Evolutionary conservation across 2,329 filamentous ascomycete species (phyloP).

Genomic region (Hymenoscyphus infarciens): DNA sequence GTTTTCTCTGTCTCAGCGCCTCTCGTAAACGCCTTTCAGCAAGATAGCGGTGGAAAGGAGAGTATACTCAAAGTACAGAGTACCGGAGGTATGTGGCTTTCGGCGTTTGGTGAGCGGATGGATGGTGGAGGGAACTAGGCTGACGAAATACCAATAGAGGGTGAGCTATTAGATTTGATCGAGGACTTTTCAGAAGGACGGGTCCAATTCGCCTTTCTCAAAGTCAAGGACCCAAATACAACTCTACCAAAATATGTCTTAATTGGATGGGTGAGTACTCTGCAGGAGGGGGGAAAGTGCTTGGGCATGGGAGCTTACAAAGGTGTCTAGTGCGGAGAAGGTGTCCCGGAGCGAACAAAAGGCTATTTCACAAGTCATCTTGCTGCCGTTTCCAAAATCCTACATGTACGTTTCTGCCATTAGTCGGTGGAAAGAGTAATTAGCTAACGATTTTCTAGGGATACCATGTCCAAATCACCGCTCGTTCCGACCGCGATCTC

Average conservation of each 20-base stretch:
- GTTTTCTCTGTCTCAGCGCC: slow-evolving; percentile 91
- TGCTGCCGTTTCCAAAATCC: slow-evolving; percentile 81
- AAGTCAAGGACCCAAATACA: slow-evolving; percentile 93
- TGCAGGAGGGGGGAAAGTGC: background rate
- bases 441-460: slow-evolving; percentile 47
- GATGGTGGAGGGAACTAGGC: background rate
- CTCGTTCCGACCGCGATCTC: slow-evolving; percentile 84
- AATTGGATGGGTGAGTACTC: slow-evolving; percentile 70
- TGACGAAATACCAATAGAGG: slow-evolving; percentile 54
- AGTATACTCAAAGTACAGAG: slow-evolving; percentile 92
- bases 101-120: background rate
- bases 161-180: slow-evolving; percentile 82
- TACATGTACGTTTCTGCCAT: slow-evolving; percentile 57
- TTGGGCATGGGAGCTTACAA: slow-evolving; percentile 23
- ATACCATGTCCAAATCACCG: slow-evolving; percentile 96
- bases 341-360: slow-evolving; percentile 96
- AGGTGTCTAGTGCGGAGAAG: slow-evolving; percentile 73
- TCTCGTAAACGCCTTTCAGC: slow-evolving; percentile 86
- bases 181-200: slow-evolving; percentile 97
- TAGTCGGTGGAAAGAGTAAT: slow-evolving; percentile 2
- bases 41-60: slow-evolving; percentile 77
- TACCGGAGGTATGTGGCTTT: slow-evolving; percentile 64
- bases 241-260: slow-evolving; percentile 85
- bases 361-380: slow-evolving; percentile 97
- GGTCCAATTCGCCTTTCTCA: slow-evolving; percentile 94